A percentile compares a stretch with the other conserved stretches of the same genome.
These are phyloP conservation scores for Phyllosticta citribraziliensis DNA, from an alignment of 2,329 filamentous ascomycete genomes.

Conservation along the genomic window DNA sequence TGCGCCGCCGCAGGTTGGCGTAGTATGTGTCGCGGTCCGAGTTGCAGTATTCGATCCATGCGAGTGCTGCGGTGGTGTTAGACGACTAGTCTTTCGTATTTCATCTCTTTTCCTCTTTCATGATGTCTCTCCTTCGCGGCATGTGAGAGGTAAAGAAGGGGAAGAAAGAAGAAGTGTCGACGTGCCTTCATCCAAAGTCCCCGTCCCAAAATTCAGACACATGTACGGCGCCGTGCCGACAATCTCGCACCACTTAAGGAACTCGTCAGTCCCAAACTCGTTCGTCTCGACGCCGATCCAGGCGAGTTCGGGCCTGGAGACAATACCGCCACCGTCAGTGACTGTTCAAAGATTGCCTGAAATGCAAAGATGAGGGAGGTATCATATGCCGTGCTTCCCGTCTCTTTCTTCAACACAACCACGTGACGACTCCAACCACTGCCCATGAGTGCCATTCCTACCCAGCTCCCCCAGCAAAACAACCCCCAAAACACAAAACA, in stretches of 20 bases:
- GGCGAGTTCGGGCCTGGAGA: conserved; percentile 57
- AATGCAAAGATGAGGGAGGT: too few relatives aligned
- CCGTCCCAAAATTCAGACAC: conserved; percentile 72
- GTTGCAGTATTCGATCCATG: conserved; percentile 84
- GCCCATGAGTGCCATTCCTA: too few relatives aligned
- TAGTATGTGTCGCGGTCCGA: conserved; percentile 68
- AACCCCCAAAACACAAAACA: background rate
- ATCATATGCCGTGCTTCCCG: too few relatives aligned
- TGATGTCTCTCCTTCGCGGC: background rate
- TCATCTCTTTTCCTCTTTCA: conserved; percentile 18
- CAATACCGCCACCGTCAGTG: conserved; percentile 3
- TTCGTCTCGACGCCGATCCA: conserved; percentile 72
- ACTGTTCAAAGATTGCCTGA: too few relatives aligned
- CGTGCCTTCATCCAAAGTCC: conserved; percentile 30
- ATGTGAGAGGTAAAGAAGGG: too few relatives aligned
- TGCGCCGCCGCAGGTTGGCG: conserved; percentile 66
- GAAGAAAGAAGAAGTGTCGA: conserved; percentile 13
- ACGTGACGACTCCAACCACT: background rate
- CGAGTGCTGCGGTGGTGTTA: conserved; percentile 45
- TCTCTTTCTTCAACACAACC: conserved; percentile 1
- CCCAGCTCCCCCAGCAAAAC: too few relatives aligned
- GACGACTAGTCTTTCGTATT: too few relatives aligned
- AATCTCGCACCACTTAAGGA: conserved; percentile 68
- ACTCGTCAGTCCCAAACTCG: conserved; percentile 77
- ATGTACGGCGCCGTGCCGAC: conserved; percentile 71